Evolutionary conservation across 441 rosid species (phyloP), one percentile per base, ranked within the genome.

Genomic region (Bruguiera hainesii): DNA sequence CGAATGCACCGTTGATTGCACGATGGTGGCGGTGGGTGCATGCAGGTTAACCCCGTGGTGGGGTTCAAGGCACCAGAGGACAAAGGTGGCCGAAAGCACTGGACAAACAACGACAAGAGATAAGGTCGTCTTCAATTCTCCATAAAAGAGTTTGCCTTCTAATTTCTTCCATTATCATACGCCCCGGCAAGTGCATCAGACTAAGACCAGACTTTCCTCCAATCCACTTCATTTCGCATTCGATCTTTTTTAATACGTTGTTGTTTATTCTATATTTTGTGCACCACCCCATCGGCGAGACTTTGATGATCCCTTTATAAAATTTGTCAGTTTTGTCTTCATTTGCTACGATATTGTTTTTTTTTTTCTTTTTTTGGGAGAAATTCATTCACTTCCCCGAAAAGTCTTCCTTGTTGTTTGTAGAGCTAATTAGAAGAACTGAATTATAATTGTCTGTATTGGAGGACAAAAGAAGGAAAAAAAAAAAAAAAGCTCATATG

Each of bases 81-180:
- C 62, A 71, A 74, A 74, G 75, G 33, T 62, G 30, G 55, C 79
- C 82, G 79, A 72, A 79, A 79, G 79, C 73, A 72, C 53, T 29
- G 66, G 77, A 69, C 70, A 75, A 61, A 61, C 56, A 49, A 56
- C 19, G 70, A 65, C 72, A 29, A 51, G 60, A 56, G 69, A 69
- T 69, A 62, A 76, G 66, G 71, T 63, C 30, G 51, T 33, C 28
- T 57, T 51, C 50, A 48, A 46, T 70, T 69, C 72, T 70, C 70
- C 56, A 48, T 29, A 61, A 70, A 66, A 48, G 52, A 55, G 20
- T 18, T 9, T 25, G 18, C 23, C 26, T 53, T 13, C 33, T 3
- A 35, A 5, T 60, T 50, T 69, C 50, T 61, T 33, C 68, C 52
- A 59, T 62, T 61, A 33, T 58, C 37, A 15, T 59, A 56, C 65